Evolutionary conservation across 345 rosid genomes (phyloP), one percentile per base, ranked within the genome.

Genomic region (Euphorbia lathyris): DNA sequence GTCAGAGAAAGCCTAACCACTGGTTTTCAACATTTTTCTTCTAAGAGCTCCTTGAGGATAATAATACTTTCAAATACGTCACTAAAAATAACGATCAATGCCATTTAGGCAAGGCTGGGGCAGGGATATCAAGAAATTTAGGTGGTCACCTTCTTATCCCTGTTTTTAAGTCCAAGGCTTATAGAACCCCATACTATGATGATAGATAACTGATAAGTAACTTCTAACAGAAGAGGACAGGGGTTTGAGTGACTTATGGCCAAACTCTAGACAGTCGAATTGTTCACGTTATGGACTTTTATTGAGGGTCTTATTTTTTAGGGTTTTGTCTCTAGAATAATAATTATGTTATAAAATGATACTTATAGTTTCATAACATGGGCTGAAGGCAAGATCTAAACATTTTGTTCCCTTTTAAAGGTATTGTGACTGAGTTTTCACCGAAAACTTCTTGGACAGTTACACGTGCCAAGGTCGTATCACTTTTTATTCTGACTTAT

Each of bases 401-500:
- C 9, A n/a, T 34, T 34, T 61, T 61, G 26, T 34, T 19, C 11
- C 19, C 36, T 19, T 58, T 5, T 11, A 9, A 16, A 7, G n/a
- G n/a, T 13, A 16, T 6, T 13, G 17, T 58, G 62, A 14, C 63
- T 19, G 36, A 23, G 38, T 63, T 63, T 42, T 42, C 20, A 23
- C 14, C 42, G 3, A 60, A 30, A 51, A 51, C 22, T 19, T 5
- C 56, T 19, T 51, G 22, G 23, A 16, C n/a, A 17, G 20, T 48
- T 51, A 4, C 56, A 3, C 25, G 1, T 51, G 9, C 17, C 5
- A 56, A 57, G 14, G 17, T 13, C 9, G 25, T 27, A 8, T 68
- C 48, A 47, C 55, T 27, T 48, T 32, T 56, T 42, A 16, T 65
- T 55, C 66, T 75, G 70, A 81, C 42, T 26, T 45, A 22, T 64